phyloP scores from a whole-genome alignment of 306 rosid species.

The Glycine soja region DNA sequence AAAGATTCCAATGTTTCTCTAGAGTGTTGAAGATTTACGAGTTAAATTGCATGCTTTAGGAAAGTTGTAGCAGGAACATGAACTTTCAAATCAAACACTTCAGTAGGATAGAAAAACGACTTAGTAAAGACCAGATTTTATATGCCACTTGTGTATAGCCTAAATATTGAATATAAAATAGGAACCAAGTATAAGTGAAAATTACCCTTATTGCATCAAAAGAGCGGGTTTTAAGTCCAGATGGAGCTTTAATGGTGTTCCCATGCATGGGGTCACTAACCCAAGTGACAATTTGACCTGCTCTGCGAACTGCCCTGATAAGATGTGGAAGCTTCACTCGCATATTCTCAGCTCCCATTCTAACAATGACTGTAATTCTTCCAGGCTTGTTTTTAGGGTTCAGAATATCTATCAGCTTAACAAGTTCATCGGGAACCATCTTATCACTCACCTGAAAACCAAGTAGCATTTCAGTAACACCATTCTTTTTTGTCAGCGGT shows the following conservation, averaged over 20 bases:
- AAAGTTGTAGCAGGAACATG: background rate
- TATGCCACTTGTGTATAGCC: constrained; percentile 19
- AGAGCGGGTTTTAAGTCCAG: constrained; percentile 65
- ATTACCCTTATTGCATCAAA: constrained; percentile 66
- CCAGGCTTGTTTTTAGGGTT: constrained; percentile 67
- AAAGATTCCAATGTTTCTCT: background rate
- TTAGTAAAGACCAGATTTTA: constrained; percentile 13
- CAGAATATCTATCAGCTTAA: constrained; percentile 58
- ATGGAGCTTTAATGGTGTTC: constrained; percentile 67
- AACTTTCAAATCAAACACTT: background rate
- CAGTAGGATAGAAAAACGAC: constrained; percentile 12
- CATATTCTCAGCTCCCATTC: constrained; percentile 72
- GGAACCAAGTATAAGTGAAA: background rate
- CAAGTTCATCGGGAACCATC: constrained; percentile 63
- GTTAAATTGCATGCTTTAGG: constrained; percentile 21
- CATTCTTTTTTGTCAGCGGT: background rate
- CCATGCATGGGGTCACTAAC: constrained; percentile 74
- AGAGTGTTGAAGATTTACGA: background rate
- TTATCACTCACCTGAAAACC: constrained; percentile 64
- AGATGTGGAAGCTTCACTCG: constrained; percentile 67
- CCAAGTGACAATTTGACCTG: constrained; percentile 68
- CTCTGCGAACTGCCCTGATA: constrained; percentile 61
- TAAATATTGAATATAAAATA: constrained; percentile 3
- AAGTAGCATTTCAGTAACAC: constrained; percentile 35
- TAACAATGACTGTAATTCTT: constrained; percentile 60